Percentiles rank a stretch among this genome's conserved stretches.
Conservation (phyloP, 2,329 filamentous ascomycete species). For the Purpureocillium takamizusanense region DNA sequence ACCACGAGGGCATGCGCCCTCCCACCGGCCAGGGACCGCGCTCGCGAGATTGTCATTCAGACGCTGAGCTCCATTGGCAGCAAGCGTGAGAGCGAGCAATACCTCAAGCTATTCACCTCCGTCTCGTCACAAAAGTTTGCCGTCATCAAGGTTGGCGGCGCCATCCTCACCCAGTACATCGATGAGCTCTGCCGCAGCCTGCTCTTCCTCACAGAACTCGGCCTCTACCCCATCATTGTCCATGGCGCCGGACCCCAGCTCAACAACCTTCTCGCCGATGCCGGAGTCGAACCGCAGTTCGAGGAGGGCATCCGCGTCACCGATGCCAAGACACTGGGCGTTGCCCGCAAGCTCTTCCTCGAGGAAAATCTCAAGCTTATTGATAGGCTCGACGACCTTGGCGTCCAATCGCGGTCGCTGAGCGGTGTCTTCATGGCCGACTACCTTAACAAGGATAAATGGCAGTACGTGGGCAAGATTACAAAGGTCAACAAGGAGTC, state of each 20-base stretch:
- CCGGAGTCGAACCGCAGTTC: constrained; percentile 89
- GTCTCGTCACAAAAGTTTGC: constrained; percentile 96
- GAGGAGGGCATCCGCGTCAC: constrained; percentile 95
- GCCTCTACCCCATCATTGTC: constrained; percentile 89
- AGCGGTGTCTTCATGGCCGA: constrained; percentile 88
- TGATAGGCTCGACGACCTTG: constrained; percentile 80
- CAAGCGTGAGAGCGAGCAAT: constrained; percentile 93
- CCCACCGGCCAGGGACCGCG: constrained; percentile 16
- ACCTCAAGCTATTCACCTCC: constrained; percentile 93
- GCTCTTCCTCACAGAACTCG: constrained; percentile 88
- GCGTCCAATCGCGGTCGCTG: constrained; percentile 80
- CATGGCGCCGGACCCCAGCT: constrained; percentile 93
- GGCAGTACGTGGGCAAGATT: constrained; percentile 92
- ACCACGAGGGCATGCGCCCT: constrained; percentile 2
- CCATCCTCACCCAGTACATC: constrained; percentile 89
- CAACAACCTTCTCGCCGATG: constrained; percentile 81
- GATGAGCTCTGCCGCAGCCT: constrained; percentile 84
- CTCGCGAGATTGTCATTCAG: constrained; percentile 27
- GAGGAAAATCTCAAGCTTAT: constrained; percentile 92
- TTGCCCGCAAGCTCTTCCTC: constrained; percentile 87
- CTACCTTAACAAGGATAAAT: constrained; percentile 94
- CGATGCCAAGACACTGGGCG: constrained; percentile 84
- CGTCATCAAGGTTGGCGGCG: constrained; percentile 96
- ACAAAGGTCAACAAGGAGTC: constrained; percentile 83
- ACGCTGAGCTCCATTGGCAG: constrained; percentile 92